A percentile compares a stretch with the other conserved stretches of the same genome.
Evolutionary conservation across 768 basidiomycete species (phyloP).

Genomic region (Trametes cinnabarina): DNA sequence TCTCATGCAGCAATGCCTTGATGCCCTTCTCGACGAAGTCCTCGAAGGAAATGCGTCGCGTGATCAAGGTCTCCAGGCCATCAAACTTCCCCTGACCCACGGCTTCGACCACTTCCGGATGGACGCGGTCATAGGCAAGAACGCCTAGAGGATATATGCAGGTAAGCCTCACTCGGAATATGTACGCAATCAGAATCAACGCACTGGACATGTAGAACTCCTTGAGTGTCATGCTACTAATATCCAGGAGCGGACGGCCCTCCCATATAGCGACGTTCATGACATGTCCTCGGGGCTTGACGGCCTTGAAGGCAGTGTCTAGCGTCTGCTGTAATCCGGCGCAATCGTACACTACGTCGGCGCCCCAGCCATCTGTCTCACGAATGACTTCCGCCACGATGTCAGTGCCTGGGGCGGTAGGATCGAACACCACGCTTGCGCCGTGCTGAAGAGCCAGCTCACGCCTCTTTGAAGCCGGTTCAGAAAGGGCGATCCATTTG

Average conservation of each 20-base stretch:
- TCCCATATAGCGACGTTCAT: conserved; percentile 48
- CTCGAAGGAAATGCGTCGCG: conserved; percentile 39
- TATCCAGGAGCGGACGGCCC: conserved; percentile 32
- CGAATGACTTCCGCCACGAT: conserved; percentile 28
- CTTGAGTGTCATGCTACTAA: conserved; percentile 36
- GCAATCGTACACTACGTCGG: conserved; percentile 48
- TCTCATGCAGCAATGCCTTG: conserved; percentile 38
- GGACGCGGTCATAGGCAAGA: conserved; percentile 40
- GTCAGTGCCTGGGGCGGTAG: conserved; percentile 24
- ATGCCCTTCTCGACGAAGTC: conserved; percentile 46
- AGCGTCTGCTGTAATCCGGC: conserved; percentile 42
- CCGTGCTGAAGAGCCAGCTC: conserved; percentile 36
- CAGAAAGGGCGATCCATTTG: conserved; percentile 38
- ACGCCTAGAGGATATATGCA: conserved; percentile 25
- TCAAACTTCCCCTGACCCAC: conserved; percentile 39
- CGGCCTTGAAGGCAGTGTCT: conserved; percentile 35
- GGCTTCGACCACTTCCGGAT: conserved; percentile 39
- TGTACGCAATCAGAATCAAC: neutral
- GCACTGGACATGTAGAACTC: conserved; percentile 41
- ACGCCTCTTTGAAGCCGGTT: conserved; percentile 40
- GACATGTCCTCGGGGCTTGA: conserved; percentile 39
- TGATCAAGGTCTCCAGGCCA: conserved; percentile 42
- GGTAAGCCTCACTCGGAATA: neutral
- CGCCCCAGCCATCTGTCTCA: conserved; percentile 35
- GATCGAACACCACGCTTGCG: conserved; percentile 39